phyloP scores from a whole-genome alignment of 139 green algal genomes.

The Coelastrella sp. region DNA sequence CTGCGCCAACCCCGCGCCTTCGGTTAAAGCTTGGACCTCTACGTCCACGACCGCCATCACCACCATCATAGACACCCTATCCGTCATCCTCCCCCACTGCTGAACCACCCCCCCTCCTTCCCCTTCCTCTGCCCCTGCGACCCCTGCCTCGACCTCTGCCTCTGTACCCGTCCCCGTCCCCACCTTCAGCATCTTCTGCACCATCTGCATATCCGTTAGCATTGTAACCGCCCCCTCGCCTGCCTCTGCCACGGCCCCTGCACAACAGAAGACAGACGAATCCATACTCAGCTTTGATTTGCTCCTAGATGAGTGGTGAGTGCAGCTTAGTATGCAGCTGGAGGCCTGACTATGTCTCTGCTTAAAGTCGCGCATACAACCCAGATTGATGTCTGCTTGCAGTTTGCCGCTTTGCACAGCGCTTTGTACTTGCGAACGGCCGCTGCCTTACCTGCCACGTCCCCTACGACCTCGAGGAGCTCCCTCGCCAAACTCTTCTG shows the following conservation, averaged over 20 bases:
- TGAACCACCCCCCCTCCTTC: background rate
- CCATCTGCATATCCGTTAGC: background rate
- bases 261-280: background rate
- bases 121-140: background rate
- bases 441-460: slow-evolving; percentile 30
- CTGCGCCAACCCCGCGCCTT: background rate
- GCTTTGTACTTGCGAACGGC: no score
- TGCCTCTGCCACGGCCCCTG: slow-evolving; percentile 27
- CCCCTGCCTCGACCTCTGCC: slow-evolving; percentile 17
- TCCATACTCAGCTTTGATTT: no score
- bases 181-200: background rate
- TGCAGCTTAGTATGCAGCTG: no score
- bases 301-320: no score
- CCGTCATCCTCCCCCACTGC: background rate
- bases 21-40: slow-evolving; percentile 1
- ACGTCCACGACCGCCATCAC: background rate
- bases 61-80: background rate
- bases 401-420: no score
- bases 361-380: no score
- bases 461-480: background rate
- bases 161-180: background rate
- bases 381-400: no score
- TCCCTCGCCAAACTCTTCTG: slow-evolving; percentile 31
- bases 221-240: background rate
- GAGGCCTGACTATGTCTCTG: no score